Conservation (phyloP, 371 early-diverging fungal genomes). For the Mortierella sp. region DNA sequence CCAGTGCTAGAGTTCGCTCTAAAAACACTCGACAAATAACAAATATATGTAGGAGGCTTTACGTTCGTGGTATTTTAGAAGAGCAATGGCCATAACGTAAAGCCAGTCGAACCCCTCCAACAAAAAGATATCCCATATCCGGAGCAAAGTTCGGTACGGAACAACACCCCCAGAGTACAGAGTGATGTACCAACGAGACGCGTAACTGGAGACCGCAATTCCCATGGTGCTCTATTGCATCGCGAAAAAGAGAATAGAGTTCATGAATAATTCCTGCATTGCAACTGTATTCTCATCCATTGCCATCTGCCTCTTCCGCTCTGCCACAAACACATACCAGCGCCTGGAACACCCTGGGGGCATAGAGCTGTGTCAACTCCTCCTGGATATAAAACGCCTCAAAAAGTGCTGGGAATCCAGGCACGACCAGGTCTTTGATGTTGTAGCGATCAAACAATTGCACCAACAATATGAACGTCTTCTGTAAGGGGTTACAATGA, state of each 20-base stretch:
- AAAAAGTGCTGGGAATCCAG: conserved; percentile 72
- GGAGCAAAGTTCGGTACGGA: conserved; percentile 64
- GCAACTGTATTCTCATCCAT: no score
- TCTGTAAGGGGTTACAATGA: conserved; percentile 38
- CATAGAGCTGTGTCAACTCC: conserved; percentile 59
- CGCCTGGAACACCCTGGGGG: conserved; percentile 62
- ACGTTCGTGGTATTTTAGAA: conserved; percentile 70
- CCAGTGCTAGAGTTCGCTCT: no score
- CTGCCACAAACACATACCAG: conserved; percentile 64
- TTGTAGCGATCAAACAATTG: conserved; percentile 67
- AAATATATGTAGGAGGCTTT: conserved; percentile 17
- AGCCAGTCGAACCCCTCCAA: conserved; percentile 69
- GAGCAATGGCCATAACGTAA: conserved; percentile 66
- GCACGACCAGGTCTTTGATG: conserved; percentile 66
- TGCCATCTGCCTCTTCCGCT: no score
- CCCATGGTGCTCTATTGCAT: conserved; percentile 59
- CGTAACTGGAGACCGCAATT: conserved; percentile 63
- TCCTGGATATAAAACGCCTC: conserved; percentile 75
- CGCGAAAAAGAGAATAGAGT: neutral
- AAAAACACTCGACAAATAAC: neutral
- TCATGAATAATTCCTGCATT: no score
- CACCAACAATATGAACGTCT: conserved; percentile 64
- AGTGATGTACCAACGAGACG: conserved; percentile 76
- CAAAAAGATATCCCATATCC: conserved; percentile 73
- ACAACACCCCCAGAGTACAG: conserved; percentile 71